Conservation (phyloP, 179 eudicot species). For the Spergularia azorica region DNA sequence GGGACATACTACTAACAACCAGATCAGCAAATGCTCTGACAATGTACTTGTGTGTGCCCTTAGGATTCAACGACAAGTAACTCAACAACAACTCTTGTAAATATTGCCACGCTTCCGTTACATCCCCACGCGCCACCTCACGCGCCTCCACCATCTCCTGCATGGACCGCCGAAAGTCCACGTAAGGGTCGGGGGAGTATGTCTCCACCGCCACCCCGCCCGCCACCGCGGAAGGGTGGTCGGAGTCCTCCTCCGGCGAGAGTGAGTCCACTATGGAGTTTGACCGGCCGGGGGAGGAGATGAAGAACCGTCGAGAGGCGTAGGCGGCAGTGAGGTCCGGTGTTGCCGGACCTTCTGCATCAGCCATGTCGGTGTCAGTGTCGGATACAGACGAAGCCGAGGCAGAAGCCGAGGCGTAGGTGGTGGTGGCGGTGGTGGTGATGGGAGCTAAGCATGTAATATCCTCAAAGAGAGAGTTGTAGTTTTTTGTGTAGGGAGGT, state of each 20-base stretch:
- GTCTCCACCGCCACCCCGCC: slow-evolving; percentile 62
- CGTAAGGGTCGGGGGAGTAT: slow-evolving; percentile 73
- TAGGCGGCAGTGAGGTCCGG: slow-evolving; percentile 65
- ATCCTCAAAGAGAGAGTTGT: slow-evolving; percentile 55
- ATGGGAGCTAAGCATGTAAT: slow-evolving; percentile 11
- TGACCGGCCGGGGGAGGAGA: slow-evolving; percentile 75
- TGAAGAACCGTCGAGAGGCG: slow-evolving; percentile 77
- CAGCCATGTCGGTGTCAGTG: slow-evolving; percentile 20
- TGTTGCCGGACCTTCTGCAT: slow-evolving; percentile 20
- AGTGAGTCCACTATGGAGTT: slow-evolving; percentile 43
- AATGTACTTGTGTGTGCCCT: slow-evolving; percentile 68
- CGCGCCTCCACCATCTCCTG: slow-evolving; percentile 86
- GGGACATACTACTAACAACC: slow-evolving; percentile 42
- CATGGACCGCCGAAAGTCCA: slow-evolving; percentile 74
- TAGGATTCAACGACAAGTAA: slow-evolving; percentile 65
- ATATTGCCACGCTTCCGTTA: slow-evolving; percentile 56
- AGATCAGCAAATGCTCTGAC: slow-evolving; percentile 75
- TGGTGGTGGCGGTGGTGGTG: slow-evolving; percentile 7
- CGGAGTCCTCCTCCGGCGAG: slow-evolving; percentile 1
- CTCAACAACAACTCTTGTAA: slow-evolving; percentile 71
- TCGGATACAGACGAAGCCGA: slow-evolving; percentile 25
- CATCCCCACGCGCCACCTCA: slow-evolving; percentile 38
- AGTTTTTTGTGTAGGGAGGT: slow-evolving; percentile 38
- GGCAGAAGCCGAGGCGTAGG: slow-evolving; percentile 19
- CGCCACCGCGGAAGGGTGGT: slow-evolving; percentile 22